Conservation (phyloP, 257 asterid species). For the Capsicum chinense region DNA sequence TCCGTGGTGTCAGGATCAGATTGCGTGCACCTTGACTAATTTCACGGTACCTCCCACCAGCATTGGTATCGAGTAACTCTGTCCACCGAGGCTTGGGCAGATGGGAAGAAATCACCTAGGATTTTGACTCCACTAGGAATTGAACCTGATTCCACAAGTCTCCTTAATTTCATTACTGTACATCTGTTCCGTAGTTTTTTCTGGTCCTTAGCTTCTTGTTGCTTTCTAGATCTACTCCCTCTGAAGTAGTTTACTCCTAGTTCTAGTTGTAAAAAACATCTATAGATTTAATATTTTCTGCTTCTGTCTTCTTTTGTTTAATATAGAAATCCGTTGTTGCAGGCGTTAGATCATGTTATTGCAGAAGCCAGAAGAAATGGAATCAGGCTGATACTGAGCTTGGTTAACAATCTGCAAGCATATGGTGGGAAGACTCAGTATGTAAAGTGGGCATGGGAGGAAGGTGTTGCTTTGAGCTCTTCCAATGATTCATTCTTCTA, state of each 20-base stretch:
- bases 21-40: no score
- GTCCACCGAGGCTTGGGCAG: no score
- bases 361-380: constrained; percentile 83
- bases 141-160: not conserved
- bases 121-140: no score
- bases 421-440: constrained; percentile 96
- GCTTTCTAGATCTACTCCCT: not conserved
- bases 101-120: no score
- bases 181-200: not conserved
- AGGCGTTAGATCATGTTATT: constrained; percentile 95
- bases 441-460: constrained; percentile 99
- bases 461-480: constrained; percentile 89
- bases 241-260: not conserved
- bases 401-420: constrained; percentile 95
- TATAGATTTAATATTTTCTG: not conserved
- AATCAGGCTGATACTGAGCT: constrained; percentile 71
- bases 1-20: not conserved
- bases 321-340: not conserved
- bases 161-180: not conserved
- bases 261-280: not conserved
- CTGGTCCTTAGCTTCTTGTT: not conserved
- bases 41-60: no score
- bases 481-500: constrained; percentile 97
- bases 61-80: no score
- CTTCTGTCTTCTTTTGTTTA: not conserved